phyloP scores from a whole-genome alignment of 2,329 filamentous ascomycete species.

The Colletotrichum echinochloae region DNA sequence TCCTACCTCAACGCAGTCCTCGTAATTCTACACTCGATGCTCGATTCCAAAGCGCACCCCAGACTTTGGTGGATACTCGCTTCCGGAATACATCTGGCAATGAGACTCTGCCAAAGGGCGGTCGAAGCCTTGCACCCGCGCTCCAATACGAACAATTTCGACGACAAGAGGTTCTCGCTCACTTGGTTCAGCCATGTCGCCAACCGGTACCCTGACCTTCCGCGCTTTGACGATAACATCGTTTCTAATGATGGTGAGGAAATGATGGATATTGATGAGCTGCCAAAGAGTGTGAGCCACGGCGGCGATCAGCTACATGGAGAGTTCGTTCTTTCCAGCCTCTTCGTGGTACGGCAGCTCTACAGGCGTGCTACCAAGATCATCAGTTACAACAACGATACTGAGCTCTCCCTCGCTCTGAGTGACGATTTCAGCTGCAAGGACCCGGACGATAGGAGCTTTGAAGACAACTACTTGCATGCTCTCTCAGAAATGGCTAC shows the following conservation, averaged over 20 bases:
- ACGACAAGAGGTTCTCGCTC: conserved; percentile 28
- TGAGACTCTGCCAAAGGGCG: conserved; percentile 46
- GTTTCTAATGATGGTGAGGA: background rate
- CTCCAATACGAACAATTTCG: conserved; percentile 21
- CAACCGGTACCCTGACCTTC: conserved; percentile 23
- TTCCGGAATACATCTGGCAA: conserved; percentile 49
- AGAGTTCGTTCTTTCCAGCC: conserved; percentile 55
- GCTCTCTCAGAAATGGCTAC: conserved; percentile 52
- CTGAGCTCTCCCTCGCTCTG: conserved; percentile 46
- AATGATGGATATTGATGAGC: conserved; percentile 24
- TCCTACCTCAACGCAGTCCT: conserved; percentile 52
- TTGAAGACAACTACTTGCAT: conserved; percentile 52
- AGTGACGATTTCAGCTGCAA: conserved; percentile 48
- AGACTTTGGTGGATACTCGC: conserved; percentile 54
- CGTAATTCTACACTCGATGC: conserved; percentile 51
- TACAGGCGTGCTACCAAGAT: conserved; percentile 56
- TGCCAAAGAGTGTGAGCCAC: background rate
- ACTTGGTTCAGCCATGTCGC: conserved; percentile 37
- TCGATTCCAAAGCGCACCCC: conserved; percentile 50
- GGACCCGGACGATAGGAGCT: conserved; percentile 41
- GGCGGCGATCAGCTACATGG: conserved; percentile 46
- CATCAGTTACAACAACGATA: conserved; percentile 41
- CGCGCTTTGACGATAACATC: conserved; percentile 21
- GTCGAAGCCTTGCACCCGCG: conserved; percentile 7
- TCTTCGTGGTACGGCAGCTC: conserved; percentile 54